Percentiles rank a stretch among this genome's conserved stretches.
phyloP scores from a whole-genome alignment of 2,329 filamentous ascomycete genomes.

The Cordyceps cateniannulata region DNA sequence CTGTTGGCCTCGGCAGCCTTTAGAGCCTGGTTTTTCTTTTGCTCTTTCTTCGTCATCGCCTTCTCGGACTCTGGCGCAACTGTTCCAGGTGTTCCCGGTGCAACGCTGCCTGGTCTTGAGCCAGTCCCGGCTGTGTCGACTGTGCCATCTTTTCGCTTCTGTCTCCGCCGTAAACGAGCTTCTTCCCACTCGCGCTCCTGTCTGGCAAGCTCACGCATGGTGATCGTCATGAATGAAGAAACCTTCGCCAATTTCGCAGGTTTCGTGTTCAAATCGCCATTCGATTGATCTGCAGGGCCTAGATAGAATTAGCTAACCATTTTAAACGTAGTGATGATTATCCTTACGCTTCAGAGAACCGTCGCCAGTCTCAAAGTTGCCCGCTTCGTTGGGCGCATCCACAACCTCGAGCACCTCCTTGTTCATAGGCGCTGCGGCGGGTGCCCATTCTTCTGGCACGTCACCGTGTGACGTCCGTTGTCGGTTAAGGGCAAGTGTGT shows the following conservation, averaged over 20 bases:
- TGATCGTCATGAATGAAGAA: constrained; percentile 43
- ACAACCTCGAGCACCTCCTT: constrained; percentile 30
- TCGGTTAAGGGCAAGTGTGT: constrained; percentile 61
- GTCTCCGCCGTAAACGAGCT: constrained; percentile 59
- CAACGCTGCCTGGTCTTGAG: constrained; percentile 50
- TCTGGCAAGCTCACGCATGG: constrained; percentile 56
- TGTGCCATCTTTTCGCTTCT: constrained; percentile 54
- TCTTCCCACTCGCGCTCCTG: constrained; percentile 69
- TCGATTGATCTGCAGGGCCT: constrained; percentile 35
- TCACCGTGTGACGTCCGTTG: constrained; percentile 74
- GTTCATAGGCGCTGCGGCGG: constrained; percentile 55
- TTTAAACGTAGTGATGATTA: neutral
- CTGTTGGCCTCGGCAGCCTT: constrained; percentile 72
- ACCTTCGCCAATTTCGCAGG: constrained; percentile 42
- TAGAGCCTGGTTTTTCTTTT: constrained; percentile 66
- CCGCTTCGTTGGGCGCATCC: constrained; percentile 17
- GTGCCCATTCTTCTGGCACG: constrained; percentile 68
- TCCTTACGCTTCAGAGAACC: constrained; percentile 54
- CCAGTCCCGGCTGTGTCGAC: constrained; percentile 41
- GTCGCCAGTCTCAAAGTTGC: constrained; percentile 35
- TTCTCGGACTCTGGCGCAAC: constrained; percentile 61
- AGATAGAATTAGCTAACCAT: constrained; percentile 14
- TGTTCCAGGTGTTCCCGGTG: constrained; percentile 55
- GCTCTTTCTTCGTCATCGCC: constrained; percentile 79
- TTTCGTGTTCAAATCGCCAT: constrained; percentile 33